Evolutionary conservation across 2,329 filamentous ascomycete species (phyloP).

Genomic region (Xylariaceae sp.): DNA sequence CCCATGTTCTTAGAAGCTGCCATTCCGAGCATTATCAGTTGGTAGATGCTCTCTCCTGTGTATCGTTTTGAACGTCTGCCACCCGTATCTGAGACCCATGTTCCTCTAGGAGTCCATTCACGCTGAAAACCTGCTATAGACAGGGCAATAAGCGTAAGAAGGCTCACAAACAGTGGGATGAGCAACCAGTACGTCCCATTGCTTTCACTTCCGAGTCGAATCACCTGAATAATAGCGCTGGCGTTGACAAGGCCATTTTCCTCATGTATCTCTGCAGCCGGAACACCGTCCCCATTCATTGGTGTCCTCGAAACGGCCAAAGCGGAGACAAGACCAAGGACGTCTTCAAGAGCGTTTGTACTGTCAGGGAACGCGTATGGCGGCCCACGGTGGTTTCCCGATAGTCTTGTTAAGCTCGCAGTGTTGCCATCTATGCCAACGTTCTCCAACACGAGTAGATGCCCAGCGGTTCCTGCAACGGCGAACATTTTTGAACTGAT

Average conservation of each 20-base stretch:
- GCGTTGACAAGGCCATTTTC: background rate
- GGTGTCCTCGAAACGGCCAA: background rate
- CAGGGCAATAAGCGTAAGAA: background rate
- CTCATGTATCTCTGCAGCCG: background rate
- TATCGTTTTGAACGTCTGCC: background rate
- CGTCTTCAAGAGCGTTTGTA: constrained; percentile 3
- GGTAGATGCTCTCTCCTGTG: background rate
- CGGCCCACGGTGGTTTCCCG: background rate
- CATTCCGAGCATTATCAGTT: background rate
- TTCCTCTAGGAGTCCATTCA: background rate
- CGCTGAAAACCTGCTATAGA: background rate
- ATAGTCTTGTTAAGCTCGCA: background rate
- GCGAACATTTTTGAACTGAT: constrained; percentile 2
- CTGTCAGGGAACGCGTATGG: constrained; percentile 7
- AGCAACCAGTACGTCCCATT: background rate
- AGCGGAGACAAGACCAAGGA: constrained; percentile 1
- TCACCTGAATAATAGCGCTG: background rate
- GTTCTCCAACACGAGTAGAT: background rate
- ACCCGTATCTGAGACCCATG: background rate
- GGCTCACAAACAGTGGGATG: background rate
- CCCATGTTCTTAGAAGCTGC: background rate
- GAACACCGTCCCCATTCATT: background rate
- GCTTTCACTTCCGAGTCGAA: background rate
- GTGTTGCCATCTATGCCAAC: background rate
- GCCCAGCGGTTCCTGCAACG: background rate